These are phyloP conservation scores for Parasitella parasitica DNA, from an alignment of 371 early-diverging fungal genomes.

Conservation along the genomic window DNA sequence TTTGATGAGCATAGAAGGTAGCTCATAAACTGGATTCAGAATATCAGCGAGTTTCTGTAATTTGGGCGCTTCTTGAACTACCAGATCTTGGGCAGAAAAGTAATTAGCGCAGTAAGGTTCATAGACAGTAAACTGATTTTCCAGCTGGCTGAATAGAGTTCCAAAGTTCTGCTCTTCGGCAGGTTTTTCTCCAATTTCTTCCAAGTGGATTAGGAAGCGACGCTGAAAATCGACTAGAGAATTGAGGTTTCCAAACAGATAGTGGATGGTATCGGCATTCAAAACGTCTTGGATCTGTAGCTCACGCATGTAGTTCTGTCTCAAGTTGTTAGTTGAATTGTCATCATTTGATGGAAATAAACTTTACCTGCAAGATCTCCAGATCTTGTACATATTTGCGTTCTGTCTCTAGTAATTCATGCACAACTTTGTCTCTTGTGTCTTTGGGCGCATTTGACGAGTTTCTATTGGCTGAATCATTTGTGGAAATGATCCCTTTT, in stretches of 20 bases:
- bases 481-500: constrained; percentile 60
- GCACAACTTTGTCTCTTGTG: constrained; percentile 83
- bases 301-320: constrained; percentile 60
- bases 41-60: constrained; percentile 63
- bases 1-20: constrained; percentile 92
- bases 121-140: constrained; percentile 90
- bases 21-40: constrained; percentile 82
- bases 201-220: constrained; percentile 88
- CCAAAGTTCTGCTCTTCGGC: constrained; percentile 89
- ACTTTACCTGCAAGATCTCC: constrained; percentile 80
- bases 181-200: constrained; percentile 74
- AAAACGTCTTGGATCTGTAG: constrained; percentile 59
- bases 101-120: constrained; percentile 95
- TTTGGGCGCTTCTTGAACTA: constrained; percentile 52
- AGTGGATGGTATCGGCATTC: constrained; percentile 75
- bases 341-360: neutral
- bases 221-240: constrained; percentile 95
- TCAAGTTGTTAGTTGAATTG: neutral
- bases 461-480: constrained; percentile 51
- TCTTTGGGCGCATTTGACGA: constrained; percentile 69
- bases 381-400: constrained; percentile 90
- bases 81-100: constrained; percentile 69
- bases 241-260: constrained; percentile 91
- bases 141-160: constrained; percentile 71
- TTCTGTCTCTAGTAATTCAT: constrained; percentile 93